These are phyloP conservation scores for Thelonectria discophora DNA, from an alignment of 2,329 filamentous ascomycete species.

Conservation along the genomic window DNA sequence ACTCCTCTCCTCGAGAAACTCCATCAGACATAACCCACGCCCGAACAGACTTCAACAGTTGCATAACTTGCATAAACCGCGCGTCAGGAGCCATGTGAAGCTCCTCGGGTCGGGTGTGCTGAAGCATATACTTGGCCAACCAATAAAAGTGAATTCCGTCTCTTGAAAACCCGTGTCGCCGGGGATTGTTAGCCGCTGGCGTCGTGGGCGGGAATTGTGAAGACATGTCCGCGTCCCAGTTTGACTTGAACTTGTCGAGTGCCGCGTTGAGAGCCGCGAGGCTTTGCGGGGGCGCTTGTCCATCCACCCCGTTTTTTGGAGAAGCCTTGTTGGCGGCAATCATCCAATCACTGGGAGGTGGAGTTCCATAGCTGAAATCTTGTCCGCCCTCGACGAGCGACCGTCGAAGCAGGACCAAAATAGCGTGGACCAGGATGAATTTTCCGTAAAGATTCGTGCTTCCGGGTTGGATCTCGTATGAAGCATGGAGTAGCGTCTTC, in stretches of 20 bases:
- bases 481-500: slow-evolving; percentile 66
- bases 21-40: slow-evolving; percentile 70
- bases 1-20: slow-evolving; percentile 70
- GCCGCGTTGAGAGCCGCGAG: slow-evolving; percentile 62
- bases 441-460: slow-evolving; percentile 78
- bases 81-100: slow-evolving; percentile 65
- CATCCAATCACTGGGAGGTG: slow-evolving; percentile 68
- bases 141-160: slow-evolving; percentile 80
- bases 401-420: slow-evolving; percentile 68
- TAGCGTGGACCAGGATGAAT: slow-evolving; percentile 75
- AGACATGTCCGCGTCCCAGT: slow-evolving; percentile 76
- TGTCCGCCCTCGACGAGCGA: slow-evolving; percentile 53
- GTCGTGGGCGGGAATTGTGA: slow-evolving; percentile 68
- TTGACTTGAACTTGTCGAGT: slow-evolving; percentile 75
- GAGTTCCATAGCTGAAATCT: slow-evolving; percentile 59
- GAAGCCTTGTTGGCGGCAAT: slow-evolving; percentile 54
- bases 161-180: slow-evolving; percentile 73
- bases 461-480: slow-evolving; percentile 67
- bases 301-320: slow-evolving; percentile 51
- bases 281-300: slow-evolving; percentile 54
- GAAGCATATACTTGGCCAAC: slow-evolving; percentile 72
- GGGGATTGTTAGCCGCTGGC: slow-evolving; percentile 57
- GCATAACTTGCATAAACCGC: slow-evolving; percentile 68
- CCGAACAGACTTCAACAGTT: slow-evolving; percentile 67
- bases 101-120: slow-evolving; percentile 63